These are phyloP conservation scores for Trichoderma cornu-damae DNA, from an alignment of 2,329 filamentous ascomycete species.

Conservation along the genomic window DNA sequence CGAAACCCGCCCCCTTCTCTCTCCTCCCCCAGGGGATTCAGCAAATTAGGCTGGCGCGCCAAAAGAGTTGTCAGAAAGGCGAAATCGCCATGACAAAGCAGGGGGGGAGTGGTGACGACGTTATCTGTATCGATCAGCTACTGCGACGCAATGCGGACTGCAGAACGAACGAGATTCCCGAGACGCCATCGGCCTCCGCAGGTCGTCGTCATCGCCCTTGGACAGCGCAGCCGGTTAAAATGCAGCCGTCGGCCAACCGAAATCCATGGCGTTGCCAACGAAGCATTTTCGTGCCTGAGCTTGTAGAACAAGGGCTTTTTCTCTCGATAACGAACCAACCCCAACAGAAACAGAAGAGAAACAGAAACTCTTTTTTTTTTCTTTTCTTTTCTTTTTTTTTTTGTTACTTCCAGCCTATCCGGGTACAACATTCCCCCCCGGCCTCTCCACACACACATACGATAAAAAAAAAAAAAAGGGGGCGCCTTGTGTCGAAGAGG, in stretches of 20 bases:
- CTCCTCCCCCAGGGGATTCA: too few species aligned
- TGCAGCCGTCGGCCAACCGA: constrained; percentile 14
- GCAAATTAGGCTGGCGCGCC: too few species aligned
- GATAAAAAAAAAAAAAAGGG: background rate
- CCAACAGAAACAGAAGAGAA: too few species aligned
- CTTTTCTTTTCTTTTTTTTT: too few species aligned
- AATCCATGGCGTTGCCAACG: background rate
- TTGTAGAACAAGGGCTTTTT: background rate
- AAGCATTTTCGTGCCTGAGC: constrained; percentile 10
- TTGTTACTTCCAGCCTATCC: constrained; percentile 15
- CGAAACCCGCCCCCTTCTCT: constrained; percentile 2
- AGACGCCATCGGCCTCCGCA: background rate
- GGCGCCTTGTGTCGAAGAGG: constrained; percentile 2
- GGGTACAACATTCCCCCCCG: too few species aligned
- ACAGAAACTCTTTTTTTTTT: too few species aligned
- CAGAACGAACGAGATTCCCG: background rate
- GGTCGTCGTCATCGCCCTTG: background rate
- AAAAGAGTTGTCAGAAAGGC: too few species aligned
- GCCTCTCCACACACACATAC: too few species aligned
- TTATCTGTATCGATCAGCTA: background rate
- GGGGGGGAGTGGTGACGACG: constrained; percentile 11
- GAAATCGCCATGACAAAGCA: too few species aligned
- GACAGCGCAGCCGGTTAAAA: background rate
- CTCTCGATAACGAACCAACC: background rate
- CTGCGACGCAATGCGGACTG: background rate